Evolutionary conservation across 768 basidiomycete genomes (phyloP).

Genomic region (Dendrothele bispora): DNA sequence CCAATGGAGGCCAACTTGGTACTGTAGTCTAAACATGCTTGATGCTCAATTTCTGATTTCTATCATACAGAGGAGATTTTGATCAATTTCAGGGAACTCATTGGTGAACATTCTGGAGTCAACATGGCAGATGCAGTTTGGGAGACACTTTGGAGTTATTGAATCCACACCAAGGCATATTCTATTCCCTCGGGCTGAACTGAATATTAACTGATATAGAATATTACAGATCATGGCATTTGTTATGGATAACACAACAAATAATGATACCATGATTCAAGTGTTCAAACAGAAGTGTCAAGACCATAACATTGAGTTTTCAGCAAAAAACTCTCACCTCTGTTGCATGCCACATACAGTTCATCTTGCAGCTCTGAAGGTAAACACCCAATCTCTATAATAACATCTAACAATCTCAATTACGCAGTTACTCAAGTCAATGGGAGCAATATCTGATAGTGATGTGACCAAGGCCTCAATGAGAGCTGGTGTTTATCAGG

Average conservation of each 20-base stretch:
- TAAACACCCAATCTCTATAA: conserved; percentile 3
- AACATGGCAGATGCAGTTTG: conserved; percentile 35
- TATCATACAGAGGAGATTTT: conserved; percentile 34
- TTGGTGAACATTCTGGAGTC: conserved; percentile 32
- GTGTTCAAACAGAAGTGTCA: conserved; percentile 16
- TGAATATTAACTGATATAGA: conserved; percentile 3
- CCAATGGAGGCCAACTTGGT: conserved; percentile 9
- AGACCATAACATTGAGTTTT: conserved; percentile 21
- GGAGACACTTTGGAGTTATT: conserved; percentile 25
- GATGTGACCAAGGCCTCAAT: too few relatives aligned
- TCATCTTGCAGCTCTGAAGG: conserved; percentile 36
- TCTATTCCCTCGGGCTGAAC: too few relatives aligned
- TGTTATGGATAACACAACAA: conserved; percentile 34
- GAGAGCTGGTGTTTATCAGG: too few relatives aligned
- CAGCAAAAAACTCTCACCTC: conserved; percentile 19
- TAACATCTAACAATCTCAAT: neutral
- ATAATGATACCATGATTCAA: conserved; percentile 34
- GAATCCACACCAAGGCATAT: too few relatives aligned
- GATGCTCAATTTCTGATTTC: neutral
- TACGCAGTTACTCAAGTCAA: too few relatives aligned
- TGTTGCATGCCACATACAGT: conserved; percentile 40
- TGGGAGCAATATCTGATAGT: too few relatives aligned
- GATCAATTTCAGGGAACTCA: conserved; percentile 35
- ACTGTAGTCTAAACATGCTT: neutral
- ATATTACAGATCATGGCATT: conserved; percentile 26